phyloP scores from a whole-genome alignment of 2,329 filamentous ascomycete species.

The Ascochyta koolunga region DNA sequence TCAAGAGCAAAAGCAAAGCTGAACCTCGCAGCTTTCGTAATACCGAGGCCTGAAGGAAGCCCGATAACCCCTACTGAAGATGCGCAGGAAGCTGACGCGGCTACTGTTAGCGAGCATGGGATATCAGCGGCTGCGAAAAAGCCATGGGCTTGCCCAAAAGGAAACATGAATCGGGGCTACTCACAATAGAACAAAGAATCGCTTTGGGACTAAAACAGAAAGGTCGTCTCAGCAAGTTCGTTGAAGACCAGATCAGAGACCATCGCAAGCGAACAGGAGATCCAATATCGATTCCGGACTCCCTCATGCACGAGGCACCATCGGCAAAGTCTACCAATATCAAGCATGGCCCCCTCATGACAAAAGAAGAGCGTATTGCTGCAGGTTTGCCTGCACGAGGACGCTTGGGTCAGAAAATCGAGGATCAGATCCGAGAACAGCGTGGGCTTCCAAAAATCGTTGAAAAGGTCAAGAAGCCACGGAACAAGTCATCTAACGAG shows the following conservation, averaged over 20 bases:
- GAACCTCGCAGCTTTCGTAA: not conserved
- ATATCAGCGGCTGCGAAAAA: not conserved
- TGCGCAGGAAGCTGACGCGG: not conserved
- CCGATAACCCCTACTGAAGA: not conserved
- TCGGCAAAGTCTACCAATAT: constrained; percentile 5
- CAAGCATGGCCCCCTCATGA: constrained; percentile 28
- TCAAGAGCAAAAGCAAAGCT: constrained; percentile 1
- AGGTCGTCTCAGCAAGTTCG: constrained; percentile 32
- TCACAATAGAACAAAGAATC: constrained; percentile 33
- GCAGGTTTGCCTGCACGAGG: constrained; percentile 32
- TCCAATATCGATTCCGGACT: constrained; percentile 19
- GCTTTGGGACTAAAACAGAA: constrained; percentile 31
- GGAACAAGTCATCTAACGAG: constrained; percentile 20
- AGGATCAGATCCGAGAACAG: constrained; percentile 34
- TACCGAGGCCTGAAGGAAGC: not conserved
- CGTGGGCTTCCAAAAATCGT: constrained; percentile 25
- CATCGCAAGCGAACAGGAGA: constrained; percentile 33
- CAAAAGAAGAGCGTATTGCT: constrained; percentile 36
- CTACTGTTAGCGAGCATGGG: constrained; percentile 1
- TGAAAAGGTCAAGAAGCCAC: constrained; percentile 24
- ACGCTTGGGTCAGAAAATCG: constrained; percentile 28
- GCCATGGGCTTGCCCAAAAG: constrained; percentile 10
- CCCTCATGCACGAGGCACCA: not conserved
- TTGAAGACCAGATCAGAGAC: constrained; percentile 35
- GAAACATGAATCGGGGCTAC: constrained; percentile 17